Percentiles rank a stretch among this genome's conserved stretches.
Conservation (phyloP, 345 rosid species). For the Tarenaya hassleriana region DNA sequence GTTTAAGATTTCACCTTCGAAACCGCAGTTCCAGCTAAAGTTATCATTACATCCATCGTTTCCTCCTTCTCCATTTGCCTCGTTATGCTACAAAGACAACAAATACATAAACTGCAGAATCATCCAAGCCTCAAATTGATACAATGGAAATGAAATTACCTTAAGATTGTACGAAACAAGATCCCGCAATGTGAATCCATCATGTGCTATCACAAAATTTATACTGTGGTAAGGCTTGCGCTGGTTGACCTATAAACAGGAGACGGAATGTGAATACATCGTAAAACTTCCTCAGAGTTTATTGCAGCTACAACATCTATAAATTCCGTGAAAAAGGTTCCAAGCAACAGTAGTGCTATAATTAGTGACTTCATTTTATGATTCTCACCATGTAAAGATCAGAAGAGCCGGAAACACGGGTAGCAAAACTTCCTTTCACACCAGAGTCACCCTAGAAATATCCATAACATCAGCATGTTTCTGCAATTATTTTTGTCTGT, state of each 20-base stretch:
- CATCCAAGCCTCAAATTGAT: constrained; percentile 10
- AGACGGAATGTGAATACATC: constrained; percentile 1
- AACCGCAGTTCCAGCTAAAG: constrained; percentile 95
- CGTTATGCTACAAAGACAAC: constrained; percentile 65
- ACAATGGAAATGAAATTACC: constrained; percentile 38
- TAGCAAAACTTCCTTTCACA: constrained; percentile 87
- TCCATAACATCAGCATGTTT: constrained; percentile 13
- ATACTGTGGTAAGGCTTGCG: constrained; percentile 87
- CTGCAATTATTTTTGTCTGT: background rate
- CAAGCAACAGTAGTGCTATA: background rate
- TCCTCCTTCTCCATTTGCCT: constrained; percentile 96
- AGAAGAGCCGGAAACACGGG: constrained; percentile 84
- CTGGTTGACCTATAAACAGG: constrained; percentile 49
- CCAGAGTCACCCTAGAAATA: constrained; percentile 72
- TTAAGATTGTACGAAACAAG: constrained; percentile 79
- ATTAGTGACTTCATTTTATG: background rate
- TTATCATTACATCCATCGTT: constrained; percentile 93
- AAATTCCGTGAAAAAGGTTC: background rate
- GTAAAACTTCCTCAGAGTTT: constrained; percentile 1
- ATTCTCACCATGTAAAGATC: constrained; percentile 64
- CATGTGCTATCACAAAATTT: constrained; percentile 83
- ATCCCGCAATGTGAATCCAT: constrained; percentile 85
- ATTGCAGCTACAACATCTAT: background rate
- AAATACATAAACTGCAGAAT: constrained; percentile 8
- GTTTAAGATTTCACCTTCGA: constrained; percentile 51